Conservation (phyloP, 2,329 filamentous ascomycete species). For the Neurospora crassa region DNA sequence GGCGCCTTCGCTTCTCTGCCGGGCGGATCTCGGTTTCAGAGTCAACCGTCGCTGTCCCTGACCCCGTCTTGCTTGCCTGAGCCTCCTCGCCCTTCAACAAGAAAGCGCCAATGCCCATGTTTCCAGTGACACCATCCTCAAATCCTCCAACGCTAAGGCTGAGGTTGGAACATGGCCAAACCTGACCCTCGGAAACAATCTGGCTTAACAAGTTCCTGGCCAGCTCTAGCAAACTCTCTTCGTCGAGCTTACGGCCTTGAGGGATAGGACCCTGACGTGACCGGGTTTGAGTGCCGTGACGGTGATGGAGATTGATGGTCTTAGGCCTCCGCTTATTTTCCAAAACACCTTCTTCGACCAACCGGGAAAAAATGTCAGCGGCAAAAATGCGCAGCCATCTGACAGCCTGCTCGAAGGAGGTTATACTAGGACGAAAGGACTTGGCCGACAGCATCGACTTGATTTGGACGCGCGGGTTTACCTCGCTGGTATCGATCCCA, state of each 20-base stretch:
- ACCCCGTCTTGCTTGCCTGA: constrained; percentile 16
- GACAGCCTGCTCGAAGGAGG: constrained; percentile 63
- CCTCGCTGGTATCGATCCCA: constrained; percentile 78
- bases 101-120: constrained; percentile 78
- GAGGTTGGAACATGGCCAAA: constrained; percentile 89
- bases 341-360: constrained; percentile 82
- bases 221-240: constrained; percentile 62
- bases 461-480: constrained; percentile 84
- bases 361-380: constrained; percentile 79
- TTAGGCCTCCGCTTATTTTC: constrained; percentile 81
- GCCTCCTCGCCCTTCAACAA: constrained; percentile 65
- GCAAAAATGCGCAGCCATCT: constrained; percentile 87
- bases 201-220: constrained; percentile 70
- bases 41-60: constrained; percentile 22
- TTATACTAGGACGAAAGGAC: constrained; percentile 80
- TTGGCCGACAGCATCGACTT: constrained; percentile 98
- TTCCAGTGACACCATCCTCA: constrained; percentile 75
- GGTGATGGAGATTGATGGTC: constrained; percentile 76
- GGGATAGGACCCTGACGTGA: constrained; percentile 73
- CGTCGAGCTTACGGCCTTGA: constrained; percentile 62
- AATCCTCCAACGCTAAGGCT: constrained; percentile 86
- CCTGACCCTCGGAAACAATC: constrained; percentile 64
- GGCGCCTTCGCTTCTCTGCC: constrained; percentile 25
- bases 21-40: constrained; percentile 10
- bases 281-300: constrained; percentile 61